Evolutionary conservation across 2,329 filamentous ascomycete species (phyloP).

Genomic region (Apiospora koreana): DNA sequence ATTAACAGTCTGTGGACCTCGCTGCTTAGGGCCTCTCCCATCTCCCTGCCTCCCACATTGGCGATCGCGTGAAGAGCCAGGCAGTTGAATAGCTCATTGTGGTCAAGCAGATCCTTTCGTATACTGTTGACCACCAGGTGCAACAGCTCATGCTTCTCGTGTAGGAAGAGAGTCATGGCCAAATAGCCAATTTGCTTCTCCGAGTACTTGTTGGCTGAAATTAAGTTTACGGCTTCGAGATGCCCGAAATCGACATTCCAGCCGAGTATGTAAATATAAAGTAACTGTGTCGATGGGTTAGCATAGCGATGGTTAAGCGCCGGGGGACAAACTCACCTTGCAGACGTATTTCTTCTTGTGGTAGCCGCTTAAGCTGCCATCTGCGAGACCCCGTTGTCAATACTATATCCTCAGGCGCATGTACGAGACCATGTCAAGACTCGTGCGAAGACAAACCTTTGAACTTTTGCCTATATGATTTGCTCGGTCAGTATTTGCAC

Average conservation of each 20-base stretch:
- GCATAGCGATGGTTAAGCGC: conserved; percentile 17
- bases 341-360: conserved; percentile 99
- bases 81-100: conserved; percentile 98
- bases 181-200: conserved; percentile 99
- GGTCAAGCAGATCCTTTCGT: conserved; percentile 88
- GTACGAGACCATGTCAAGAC: background rate
- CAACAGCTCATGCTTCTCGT: conserved; percentile 94
- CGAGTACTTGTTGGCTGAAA: conserved; percentile 95
- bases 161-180: conserved; percentile 93
- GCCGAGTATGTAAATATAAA: conserved; percentile 98
- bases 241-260: conserved; percentile 99
- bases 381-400: conserved; percentile 38
- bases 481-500: background rate
- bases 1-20: conserved; percentile 95
- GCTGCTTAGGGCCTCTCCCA: conserved; percentile 88
- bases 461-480: conserved; percentile 79
- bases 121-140: conserved; percentile 99
- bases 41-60: conserved; percentile 94
- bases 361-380: conserved; percentile 90
- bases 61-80: conserved; percentile 95
- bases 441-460: conserved; percentile 57
- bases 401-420: conserved; percentile 7
- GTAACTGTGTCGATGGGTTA: conserved; percentile 55
- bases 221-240: conserved; percentile 95
- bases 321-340: conserved; percentile 60